These are phyloP conservation scores for Gardenia jasminoides DNA, from an alignment of 257 asterid genomes.

Conservation along the genomic window DNA sequence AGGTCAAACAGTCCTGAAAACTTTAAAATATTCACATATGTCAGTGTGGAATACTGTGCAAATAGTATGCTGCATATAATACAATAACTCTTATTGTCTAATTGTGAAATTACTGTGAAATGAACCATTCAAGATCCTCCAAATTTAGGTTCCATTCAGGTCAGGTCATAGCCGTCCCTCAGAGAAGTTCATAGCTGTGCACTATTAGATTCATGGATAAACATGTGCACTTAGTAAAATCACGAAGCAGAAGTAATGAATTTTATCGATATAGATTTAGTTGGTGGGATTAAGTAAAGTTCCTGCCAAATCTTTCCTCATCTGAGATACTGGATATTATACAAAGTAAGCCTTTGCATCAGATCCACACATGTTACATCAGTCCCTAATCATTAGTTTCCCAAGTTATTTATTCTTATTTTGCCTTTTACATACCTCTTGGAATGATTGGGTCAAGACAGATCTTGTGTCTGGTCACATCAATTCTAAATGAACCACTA, in stretches of 20 bases:
- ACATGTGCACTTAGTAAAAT: background rate
- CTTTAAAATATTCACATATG: background rate
- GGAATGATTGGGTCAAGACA: slow-evolving; percentile 54
- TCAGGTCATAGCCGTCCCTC: slow-evolving; percentile 1
- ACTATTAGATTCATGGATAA: background rate
- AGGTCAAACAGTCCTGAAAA: background rate
- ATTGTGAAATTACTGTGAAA: background rate
- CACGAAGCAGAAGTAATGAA: background rate
- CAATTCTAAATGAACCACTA: slow-evolving; percentile 37
- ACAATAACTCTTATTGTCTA: background rate
- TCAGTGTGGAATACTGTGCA: background rate
- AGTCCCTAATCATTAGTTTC: slow-evolving; percentile 34
- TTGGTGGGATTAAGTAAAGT: background rate
- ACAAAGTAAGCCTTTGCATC: slow-evolving; percentile 21
- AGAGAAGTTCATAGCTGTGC: slow-evolving; percentile 4
- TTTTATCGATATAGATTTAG: background rate
- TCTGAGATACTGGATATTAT: slow-evolving; percentile 27
- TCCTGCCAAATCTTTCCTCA: slow-evolving; percentile 18
- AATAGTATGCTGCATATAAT: background rate
- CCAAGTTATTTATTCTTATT: slow-evolving; percentile 25
- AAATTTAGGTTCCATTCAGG: background rate
- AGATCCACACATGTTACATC: slow-evolving; percentile 58
- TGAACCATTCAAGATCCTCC: background rate
- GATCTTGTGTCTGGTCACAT: slow-evolving; percentile 47
- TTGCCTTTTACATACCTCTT: slow-evolving; percentile 28